Evolutionary conservation across 345 rosid species (phyloP), one percentile per base, ranked within the genome.

Genomic region (Arabidopsis arenosa): DNA sequence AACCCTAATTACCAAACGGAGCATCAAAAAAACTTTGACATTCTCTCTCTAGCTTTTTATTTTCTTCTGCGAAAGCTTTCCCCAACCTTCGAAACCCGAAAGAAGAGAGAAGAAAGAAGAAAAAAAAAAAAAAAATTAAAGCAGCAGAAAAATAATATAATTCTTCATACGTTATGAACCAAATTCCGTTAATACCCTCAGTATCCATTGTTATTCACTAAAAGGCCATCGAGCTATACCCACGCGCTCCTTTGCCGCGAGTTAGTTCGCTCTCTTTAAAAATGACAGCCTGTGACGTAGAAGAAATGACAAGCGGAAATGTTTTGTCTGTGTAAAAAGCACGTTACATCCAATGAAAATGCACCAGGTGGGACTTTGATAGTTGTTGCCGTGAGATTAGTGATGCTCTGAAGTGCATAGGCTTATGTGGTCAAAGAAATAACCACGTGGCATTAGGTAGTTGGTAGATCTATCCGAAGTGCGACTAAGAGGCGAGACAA

Each of bases 251-350:
- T 0, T 15, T 30, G 11, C 5, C 49, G 81, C 63, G 73, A 66
- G 51, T 72, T 3, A 3, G 48, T 10, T 49, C 5, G 5, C 49
- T 41, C 9, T 66, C 44, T 5, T 52, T 59, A 21, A 10, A 40
- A 58, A 23, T 60, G 52, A 72, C 77, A 43, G 77, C 36, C 81
- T 78, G 81, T 78, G 73, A 72, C 74, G 58, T 52, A 43, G 5
- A 12, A 15, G 1, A 51, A 41, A 66, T 60, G 32, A 78, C 73
- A 51, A 49, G 7, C 63, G 40, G 17, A 64, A 48, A 30, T 15
- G 60, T 44, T 55, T 17, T 18, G 51, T 62, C 21, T 58, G n/a
- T 59, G 17, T 5, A 15, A 3, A 18, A 35, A 58, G 4, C 6
- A 44, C 1, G 8, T 9, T 12, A 23, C 0, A 0, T 15, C 77